phyloP scores from a whole-genome alignment of 179 eudicot species.

The Gypsophila paniculata region DNA sequence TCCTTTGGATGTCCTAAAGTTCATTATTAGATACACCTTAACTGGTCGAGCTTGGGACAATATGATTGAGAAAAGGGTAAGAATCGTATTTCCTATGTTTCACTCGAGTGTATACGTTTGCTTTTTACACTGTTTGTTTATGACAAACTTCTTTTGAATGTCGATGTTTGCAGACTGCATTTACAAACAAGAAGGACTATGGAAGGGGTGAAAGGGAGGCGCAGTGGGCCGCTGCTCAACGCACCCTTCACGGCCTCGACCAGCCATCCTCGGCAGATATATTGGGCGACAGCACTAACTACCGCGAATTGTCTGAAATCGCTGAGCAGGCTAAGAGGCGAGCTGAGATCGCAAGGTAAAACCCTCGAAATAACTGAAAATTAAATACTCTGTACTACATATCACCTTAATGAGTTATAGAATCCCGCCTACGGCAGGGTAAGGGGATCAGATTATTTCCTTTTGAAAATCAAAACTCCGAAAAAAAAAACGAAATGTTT shows the following conservation, averaged over 20 bases:
- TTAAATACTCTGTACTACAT: too few relatives aligned
- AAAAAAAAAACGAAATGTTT: slow-evolving; percentile 26
- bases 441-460: not conserved
- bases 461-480: not conserved
- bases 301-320: slow-evolving; percentile 68
- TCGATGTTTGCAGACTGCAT: slow-evolving; percentile 48
- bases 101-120: too few relatives aligned
- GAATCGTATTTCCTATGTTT: not conserved
- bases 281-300: slow-evolving; percentile 54
- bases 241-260: slow-evolving; percentile 71
- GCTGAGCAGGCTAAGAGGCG: slow-evolving; percentile 90
- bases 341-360: slow-evolving; percentile 84
- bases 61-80: slow-evolving; percentile 54
- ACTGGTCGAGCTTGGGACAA: slow-evolving; percentile 71
- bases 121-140: not conserved
- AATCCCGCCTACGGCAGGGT: too few relatives aligned
- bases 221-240: slow-evolving; percentile 82
- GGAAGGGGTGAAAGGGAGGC: slow-evolving; percentile 89
- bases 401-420: too few relatives aligned
- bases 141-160: slow-evolving; percentile 11
- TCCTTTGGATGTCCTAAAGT: slow-evolving; percentile 68
- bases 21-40: slow-evolving; percentile 50
- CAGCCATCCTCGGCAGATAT: slow-evolving; percentile 41
- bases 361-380: not conserved
- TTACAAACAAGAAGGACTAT: slow-evolving; percentile 73